A percentile compares a stretch with the other conserved stretches of the same genome.
These are phyloP conservation scores for Monosporozyma unispora DNA, from an alignment of 805 yeast species.

Conservation along the genomic window DNA sequence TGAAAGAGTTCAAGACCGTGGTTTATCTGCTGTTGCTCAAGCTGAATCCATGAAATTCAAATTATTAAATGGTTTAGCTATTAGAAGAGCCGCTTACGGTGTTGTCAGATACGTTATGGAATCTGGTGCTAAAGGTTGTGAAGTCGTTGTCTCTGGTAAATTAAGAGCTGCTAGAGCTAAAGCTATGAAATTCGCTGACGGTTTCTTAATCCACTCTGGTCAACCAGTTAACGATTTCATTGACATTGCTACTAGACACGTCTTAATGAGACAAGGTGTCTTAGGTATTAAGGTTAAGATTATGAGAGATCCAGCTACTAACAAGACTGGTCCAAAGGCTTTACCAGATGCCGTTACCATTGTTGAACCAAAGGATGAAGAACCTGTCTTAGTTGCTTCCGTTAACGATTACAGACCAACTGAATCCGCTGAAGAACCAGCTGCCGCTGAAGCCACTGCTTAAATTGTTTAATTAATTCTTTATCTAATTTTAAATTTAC, in stretches of 20 bases:
- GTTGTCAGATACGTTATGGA: constrained; percentile 99
- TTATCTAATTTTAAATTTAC: too few relatives aligned
- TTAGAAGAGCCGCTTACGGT: constrained; percentile 99
- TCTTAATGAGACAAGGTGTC: constrained; percentile 99
- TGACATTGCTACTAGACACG: constrained; percentile 99
- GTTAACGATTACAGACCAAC: constrained; percentile 63
- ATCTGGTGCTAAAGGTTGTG: constrained; percentile 99
- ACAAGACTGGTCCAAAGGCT: constrained; percentile 78
- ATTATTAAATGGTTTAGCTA: constrained; percentile 96
- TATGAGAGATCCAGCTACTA: constrained; percentile 95
- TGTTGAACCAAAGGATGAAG: constrained; percentile 92
- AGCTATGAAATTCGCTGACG: constrained; percentile 99
- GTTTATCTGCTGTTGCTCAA: constrained; percentile 98
- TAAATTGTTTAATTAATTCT: background rate
- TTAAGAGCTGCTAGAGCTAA: constrained; percentile 99
- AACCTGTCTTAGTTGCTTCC: constrained; percentile 65
- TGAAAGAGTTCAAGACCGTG: constrained; percentile 99
- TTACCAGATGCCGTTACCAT: constrained; percentile 93
- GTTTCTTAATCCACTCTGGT: constrained; percentile 99
- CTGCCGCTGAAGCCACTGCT: constrained; percentile 7
- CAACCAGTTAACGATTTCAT: constrained; percentile 99
- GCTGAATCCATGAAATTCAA: constrained; percentile 98
- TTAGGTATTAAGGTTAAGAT: constrained; percentile 99
- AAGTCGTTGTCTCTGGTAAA: constrained; percentile 99
- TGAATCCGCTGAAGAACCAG: constrained; percentile 16